These are phyloP conservation scores for Suhomyces bribrorum DNA, from an alignment of 1,139 yeast genomes.

Conservation along the genomic window DNA sequence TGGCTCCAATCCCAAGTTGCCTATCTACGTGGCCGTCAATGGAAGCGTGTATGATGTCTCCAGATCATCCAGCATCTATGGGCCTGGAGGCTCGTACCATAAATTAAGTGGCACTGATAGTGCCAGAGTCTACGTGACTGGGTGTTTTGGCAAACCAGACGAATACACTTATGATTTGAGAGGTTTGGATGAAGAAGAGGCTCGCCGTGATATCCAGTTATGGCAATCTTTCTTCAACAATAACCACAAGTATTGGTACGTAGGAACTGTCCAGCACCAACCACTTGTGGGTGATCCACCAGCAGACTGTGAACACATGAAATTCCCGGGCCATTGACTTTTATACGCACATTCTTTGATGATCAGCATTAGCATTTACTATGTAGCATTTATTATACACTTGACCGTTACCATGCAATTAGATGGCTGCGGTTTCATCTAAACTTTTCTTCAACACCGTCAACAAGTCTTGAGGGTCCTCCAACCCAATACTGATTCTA, in stretches of 20 bases:
- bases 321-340: conserved; percentile 32
- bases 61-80: conserved; percentile 55
- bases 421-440: conserved; percentile 49
- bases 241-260: conserved; percentile 60
- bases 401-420: conserved; percentile 1
- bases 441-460: conserved; percentile 59
- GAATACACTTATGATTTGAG: conserved; percentile 70
- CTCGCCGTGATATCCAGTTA: conserved; percentile 25
- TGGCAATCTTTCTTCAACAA: conserved; percentile 59
- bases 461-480: conserved; percentile 56
- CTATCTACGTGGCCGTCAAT: conserved; percentile 64
- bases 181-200: conserved; percentile 50
- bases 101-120: conserved; percentile 69
- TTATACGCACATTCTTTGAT: not conserved
- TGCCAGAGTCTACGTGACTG: conserved; percentile 76
- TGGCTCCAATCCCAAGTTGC: conserved; percentile 52
- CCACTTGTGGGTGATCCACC: conserved; percentile 39
- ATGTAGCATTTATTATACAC: not conserved
- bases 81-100: conserved; percentile 63
- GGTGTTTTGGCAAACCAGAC: conserved; percentile 61
- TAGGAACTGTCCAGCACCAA: conserved; percentile 55
- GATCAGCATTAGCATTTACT: not conserved
- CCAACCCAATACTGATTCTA: conserved; percentile 84
- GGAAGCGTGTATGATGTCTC: conserved; percentile 75
- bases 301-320: conserved; percentile 36